phyloP scores from a whole-genome alignment of 352 stramenopile species.

The Albugo candida region DNA sequence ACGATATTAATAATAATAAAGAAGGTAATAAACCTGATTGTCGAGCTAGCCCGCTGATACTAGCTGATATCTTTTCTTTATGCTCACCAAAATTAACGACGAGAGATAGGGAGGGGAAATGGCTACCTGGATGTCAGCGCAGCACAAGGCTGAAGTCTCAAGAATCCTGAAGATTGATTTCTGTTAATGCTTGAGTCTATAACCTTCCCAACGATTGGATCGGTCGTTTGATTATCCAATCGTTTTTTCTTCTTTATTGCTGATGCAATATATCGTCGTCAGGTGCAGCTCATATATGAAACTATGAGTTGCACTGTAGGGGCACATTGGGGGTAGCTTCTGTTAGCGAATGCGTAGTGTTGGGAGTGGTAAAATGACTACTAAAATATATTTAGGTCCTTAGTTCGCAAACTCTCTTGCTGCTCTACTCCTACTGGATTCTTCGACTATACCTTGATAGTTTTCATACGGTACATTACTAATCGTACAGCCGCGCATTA shows the following conservation, averaged over 20 bases:
- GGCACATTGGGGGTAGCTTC: slow-evolving; percentile 53
- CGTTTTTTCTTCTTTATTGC: slow-evolving; percentile 42
- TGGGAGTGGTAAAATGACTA: no score
- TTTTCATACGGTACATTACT: no score
- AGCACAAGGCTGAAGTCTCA: slow-evolving; percentile 34
- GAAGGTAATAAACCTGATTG: slow-evolving; percentile 32
- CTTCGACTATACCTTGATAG: no score
- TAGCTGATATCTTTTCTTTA: slow-evolving; percentile 20
- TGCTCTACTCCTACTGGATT: no score
- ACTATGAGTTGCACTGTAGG: slow-evolving; percentile 17
- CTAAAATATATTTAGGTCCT: no score
- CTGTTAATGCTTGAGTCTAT: slow-evolving; percentile 52
- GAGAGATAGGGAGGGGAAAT: slow-evolving; percentile 22
- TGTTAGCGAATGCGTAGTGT: no score
- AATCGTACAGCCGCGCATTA: no score
- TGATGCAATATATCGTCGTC: slow-evolving; percentile 46
- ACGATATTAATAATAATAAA: no score
- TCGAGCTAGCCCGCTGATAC: slow-evolving; percentile 29
- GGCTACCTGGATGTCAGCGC: slow-evolving; percentile 31
- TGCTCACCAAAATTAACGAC: slow-evolving; percentile 26
- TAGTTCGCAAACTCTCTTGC: no score
- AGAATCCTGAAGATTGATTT: slow-evolving; percentile 43
- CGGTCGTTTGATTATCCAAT: slow-evolving; percentile 35
- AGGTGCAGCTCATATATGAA: slow-evolving; percentile 43
- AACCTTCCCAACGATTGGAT: slow-evolving; percentile 46